Percentiles rank a stretch among this genome's conserved stretches.
phyloP scores from a whole-genome alignment of 345 rosid genomes.

The Eucalyptus regnans region DNA sequence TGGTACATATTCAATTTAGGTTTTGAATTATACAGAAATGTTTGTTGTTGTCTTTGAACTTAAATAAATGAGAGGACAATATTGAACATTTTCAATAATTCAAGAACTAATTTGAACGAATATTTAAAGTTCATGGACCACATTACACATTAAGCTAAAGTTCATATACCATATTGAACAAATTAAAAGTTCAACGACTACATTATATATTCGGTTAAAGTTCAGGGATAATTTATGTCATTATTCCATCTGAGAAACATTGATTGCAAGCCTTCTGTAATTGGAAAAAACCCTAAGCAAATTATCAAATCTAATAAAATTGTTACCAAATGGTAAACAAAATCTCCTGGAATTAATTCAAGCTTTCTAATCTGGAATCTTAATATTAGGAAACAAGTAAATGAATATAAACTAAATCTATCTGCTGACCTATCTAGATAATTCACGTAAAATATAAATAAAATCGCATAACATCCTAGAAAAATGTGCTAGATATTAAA shows the following conservation, averaged over 20 bases:
- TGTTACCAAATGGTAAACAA: background rate
- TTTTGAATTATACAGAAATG: accelerated
- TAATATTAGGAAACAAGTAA: background rate
- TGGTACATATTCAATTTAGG: too few relatives aligned
- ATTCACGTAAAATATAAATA: background rate
- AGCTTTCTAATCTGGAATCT: background rate
- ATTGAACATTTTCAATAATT: background rate
- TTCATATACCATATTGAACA: accelerated
- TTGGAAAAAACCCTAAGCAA: background rate
- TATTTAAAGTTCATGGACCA: too few relatives aligned
- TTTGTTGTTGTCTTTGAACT: too few relatives aligned
- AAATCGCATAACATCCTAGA: background rate
- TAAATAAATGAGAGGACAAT: background rate
- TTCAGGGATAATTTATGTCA: accelerated
- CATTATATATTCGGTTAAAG: accelerated
- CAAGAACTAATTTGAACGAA: too few relatives aligned
- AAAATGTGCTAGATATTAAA: background rate
- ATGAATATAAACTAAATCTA: background rate
- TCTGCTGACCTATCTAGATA: background rate
- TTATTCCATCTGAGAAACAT: background rate
- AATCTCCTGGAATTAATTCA: background rate
- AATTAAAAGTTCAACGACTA: too few relatives aligned
- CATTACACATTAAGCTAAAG: too few relatives aligned
- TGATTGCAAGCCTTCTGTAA: background rate
- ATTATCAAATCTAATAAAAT: background rate